Base-by-base conservation (phyloP, 2,329 filamentous ascomycete genomes). In the Sarocladium kiliense region DNA sequence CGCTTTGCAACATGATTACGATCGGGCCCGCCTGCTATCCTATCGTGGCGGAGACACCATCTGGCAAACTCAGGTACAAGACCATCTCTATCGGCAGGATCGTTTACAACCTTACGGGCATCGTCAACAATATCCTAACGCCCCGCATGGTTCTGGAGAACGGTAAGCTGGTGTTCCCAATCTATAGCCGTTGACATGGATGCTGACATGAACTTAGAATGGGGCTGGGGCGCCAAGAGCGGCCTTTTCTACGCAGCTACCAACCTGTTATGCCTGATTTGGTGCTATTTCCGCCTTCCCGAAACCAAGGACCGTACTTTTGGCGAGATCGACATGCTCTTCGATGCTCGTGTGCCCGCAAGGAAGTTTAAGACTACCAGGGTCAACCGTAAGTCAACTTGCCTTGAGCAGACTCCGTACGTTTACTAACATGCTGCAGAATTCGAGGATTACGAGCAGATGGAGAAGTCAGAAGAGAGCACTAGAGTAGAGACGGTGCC, bases 11-110 rank as follows among this genome's bases (percentile, higher is more conserved):
- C 18, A 70, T 69, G 67, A 66, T 70, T 14, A 71, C 66, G 0
- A 58, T 68, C 10, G 68, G 68, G 0, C 68, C 68, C 0, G 67
- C 71, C 14, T 68, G 68, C 39, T 74, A 73, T 61, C 68, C 68
- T 2, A 66, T 73, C 25, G 68, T 73, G 0, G 63, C 71, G 1
- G 71, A 74, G 60, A 65, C 69, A 2, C 73, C 75, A 0, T 76
- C 75, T 0, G 71, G 69, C 1, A 67, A 75, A 11, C 67, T 79
- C 1, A 67, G 73, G 10, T 68, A 71, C 32, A 75, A 77, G 64
- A 77, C 75, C 0, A 72, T 78, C 1, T 71, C 73, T 1, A 63
- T 79, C 11, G 71, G 73, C 0, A 62, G 75, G 6, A 71, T 70
- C 41, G 63, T 70, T 4, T 77, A 77, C 60, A 74, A 77, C 54